Conservation (phyloP, 2,329 filamentous ascomycete species). For the Xenoacremonium recifei region DNA sequence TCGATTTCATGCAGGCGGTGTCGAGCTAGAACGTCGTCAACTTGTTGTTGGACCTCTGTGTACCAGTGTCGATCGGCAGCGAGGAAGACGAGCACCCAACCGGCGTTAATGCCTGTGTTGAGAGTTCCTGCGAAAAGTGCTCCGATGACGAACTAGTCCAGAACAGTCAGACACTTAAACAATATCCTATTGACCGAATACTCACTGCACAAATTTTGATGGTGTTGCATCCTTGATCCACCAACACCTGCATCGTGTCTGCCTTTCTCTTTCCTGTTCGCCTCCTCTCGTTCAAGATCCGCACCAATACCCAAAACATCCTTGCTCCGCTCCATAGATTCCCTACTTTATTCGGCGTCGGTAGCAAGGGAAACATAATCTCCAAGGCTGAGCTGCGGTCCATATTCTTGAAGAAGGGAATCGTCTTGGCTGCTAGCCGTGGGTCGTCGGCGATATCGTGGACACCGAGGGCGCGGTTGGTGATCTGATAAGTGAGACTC, state of each 20-base stretch:
- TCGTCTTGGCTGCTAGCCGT: constrained; percentile 37
- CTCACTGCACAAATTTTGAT: constrained; percentile 41
- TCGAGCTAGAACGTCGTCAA: constrained; percentile 42
- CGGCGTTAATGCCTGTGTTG: constrained; percentile 56
- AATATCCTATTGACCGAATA: too few relatives aligned
- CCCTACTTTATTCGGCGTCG: constrained; percentile 40
- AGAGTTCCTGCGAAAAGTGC: constrained; percentile 55
- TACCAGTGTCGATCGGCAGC: constrained; percentile 47
- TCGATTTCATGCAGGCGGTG: constrained; percentile 35
- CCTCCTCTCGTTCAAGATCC: constrained; percentile 45
- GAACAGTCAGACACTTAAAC: too few relatives aligned
- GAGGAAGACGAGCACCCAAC: constrained; percentile 52
- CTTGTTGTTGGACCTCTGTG: constrained; percentile 42
- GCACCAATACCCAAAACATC: constrained; percentile 48
- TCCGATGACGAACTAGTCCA: constrained; percentile 53
- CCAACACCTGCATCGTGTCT: constrained; percentile 52
- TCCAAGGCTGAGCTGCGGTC: constrained; percentile 41
- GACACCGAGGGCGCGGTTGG: constrained; percentile 53
- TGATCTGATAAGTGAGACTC: constrained; percentile 53
- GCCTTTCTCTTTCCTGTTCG: constrained; percentile 40
- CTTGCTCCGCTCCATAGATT: constrained; percentile 43
- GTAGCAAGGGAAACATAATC: constrained; percentile 54
- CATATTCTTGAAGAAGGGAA: constrained; percentile 46
- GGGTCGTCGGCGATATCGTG: constrained; percentile 52
- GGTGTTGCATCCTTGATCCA: constrained; percentile 49